Evolutionary conservation across 2,329 filamentous ascomycete genomes (phyloP).

Genomic region (Tolypocladium tropicale): DNA sequence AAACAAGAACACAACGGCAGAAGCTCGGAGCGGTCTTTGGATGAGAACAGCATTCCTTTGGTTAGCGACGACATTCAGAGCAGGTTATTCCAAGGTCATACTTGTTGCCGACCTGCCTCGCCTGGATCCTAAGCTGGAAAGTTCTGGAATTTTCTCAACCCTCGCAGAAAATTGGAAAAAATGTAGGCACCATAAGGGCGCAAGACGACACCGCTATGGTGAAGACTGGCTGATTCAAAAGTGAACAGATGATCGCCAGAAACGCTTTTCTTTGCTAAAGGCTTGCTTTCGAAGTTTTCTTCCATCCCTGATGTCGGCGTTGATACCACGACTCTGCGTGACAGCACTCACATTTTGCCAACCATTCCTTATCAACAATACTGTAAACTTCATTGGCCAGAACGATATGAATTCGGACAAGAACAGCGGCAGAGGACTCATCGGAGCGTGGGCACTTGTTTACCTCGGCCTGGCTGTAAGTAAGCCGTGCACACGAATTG

Average conservation of each 20-base stretch:
- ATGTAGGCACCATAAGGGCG: background rate
- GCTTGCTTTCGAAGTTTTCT: too few relatives aligned
- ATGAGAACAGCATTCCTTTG: background rate
- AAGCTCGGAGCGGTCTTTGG: background rate
- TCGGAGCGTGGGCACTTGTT: background rate
- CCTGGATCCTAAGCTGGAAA: background rate
- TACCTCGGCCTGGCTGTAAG: background rate
- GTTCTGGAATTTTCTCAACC: background rate
- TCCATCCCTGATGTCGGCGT: too few relatives aligned
- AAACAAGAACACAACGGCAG: background rate
- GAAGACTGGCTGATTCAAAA: too few relatives aligned
- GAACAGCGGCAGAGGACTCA: background rate
- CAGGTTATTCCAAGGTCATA: background rate
- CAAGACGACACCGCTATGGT: too few relatives aligned
- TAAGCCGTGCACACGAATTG: background rate
- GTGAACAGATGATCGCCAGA: too few relatives aligned
- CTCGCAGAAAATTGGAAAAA: background rate
- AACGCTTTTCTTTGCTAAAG: too few relatives aligned
- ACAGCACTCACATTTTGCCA: background rate
- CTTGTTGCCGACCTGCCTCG: background rate
- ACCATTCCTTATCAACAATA: background rate
- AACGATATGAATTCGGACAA: background rate
- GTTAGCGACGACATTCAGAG: background rate
- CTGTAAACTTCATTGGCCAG: background rate
- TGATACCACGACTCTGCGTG: background rate